These are phyloP conservation scores for Colletotrichum magnum DNA, from an alignment of 2,329 filamentous ascomycete genomes.

Conservation along the genomic window DNA sequence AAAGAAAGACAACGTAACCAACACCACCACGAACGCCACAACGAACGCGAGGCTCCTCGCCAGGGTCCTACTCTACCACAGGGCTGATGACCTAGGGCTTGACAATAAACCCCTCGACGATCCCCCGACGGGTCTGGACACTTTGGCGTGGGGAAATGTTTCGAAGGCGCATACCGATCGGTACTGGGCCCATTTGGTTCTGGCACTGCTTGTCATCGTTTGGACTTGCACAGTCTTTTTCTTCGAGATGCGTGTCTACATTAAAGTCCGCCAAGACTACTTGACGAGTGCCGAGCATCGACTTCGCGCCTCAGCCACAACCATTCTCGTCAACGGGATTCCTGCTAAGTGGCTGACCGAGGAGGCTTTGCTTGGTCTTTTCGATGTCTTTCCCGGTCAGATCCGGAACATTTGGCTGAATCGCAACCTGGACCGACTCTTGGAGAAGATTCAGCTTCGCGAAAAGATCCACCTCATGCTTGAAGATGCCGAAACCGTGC, in stretches of 20 bases:
- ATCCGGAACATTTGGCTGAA: conserved; percentile 98
- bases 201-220: conserved; percentile 82
- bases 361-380: conserved; percentile 85
- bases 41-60: conserved; percentile 28
- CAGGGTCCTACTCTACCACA: conserved; percentile 44
- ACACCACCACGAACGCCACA: conserved; percentile 2
- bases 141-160: conserved; percentile 91
- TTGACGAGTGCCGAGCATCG: conserved; percentile 96
- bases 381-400: conserved; percentile 96
- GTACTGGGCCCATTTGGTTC: conserved; percentile 87
- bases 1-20: neutral
- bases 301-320: conserved; percentile 92
- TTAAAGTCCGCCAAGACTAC: conserved; percentile 94
- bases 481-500: conserved; percentile 85
- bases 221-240: conserved; percentile 94
- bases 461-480: conserved; percentile 79
- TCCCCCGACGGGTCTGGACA: conserved; percentile 76
- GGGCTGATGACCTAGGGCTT: conserved; percentile 47
- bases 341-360: conserved; percentile 91
- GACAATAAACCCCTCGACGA: conserved; percentile 43
- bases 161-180: conserved; percentile 73
- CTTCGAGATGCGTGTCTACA: conserved; percentile 86
- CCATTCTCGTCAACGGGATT: conserved; percentile 92
- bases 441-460: conserved; percentile 85
- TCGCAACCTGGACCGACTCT: conserved; percentile 84